Percentiles rank a stretch among this genome's conserved stretches.
Conservation (phyloP, 148 eudicot genomes). For the Agrostemma githago region DNA sequence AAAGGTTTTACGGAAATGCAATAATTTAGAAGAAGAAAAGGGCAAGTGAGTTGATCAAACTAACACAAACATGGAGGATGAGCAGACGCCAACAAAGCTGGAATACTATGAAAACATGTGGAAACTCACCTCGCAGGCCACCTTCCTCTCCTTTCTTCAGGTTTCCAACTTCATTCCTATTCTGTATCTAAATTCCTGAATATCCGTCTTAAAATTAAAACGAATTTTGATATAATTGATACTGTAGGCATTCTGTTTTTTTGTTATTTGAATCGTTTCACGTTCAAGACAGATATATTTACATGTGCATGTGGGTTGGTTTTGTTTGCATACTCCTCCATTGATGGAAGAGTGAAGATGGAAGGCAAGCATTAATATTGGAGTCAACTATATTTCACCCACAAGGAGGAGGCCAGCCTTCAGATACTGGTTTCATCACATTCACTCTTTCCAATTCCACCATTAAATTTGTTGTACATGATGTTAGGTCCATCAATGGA, state of each 20-base stretch:
- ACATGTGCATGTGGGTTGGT: too few species aligned
- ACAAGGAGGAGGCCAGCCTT: constrained; percentile 93
- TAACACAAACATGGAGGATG: background rate
- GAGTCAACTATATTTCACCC: constrained; percentile 84
- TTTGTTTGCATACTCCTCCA: too few species aligned
- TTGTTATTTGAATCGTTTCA: too few species aligned
- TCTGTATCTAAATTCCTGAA: too few species aligned
- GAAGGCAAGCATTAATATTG: constrained; percentile 43
- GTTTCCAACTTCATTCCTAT: constrained; percentile 28
- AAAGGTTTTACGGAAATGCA: background rate
- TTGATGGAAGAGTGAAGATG: constrained; percentile 45
- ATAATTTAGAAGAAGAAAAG: too few species aligned
- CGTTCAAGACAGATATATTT: too few species aligned
- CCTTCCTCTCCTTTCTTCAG: constrained; percentile 38
- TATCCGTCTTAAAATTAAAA: too few species aligned
- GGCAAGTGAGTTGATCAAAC: too few species aligned
- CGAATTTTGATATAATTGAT: too few species aligned
- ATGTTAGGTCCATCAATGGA: constrained; percentile 63
- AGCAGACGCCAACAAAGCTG: constrained; percentile 36
- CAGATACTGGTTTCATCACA: constrained; percentile 57
- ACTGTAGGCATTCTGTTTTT: too few species aligned
- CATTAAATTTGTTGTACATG: constrained; percentile 57
- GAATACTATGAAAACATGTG: constrained; percentile 49
- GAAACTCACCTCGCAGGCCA: constrained; percentile 48
- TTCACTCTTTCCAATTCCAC: constrained; percentile 26